Conservation (phyloP, 768 basidiomycete genomes). For the Naganishia vishniacii region DNA sequence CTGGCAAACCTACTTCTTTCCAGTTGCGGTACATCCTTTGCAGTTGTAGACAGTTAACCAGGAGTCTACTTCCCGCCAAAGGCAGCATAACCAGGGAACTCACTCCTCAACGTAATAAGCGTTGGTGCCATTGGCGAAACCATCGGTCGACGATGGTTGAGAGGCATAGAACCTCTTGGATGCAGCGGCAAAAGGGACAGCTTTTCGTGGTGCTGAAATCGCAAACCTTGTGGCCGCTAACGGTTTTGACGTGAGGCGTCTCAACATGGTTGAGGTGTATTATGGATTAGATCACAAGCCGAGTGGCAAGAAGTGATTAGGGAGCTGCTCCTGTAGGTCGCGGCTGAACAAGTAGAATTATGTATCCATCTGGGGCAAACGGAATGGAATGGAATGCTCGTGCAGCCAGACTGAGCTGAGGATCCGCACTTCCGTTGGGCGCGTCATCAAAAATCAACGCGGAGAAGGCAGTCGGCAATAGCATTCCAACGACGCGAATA, state of each 20-base stretch:
- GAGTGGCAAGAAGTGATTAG: neutral
- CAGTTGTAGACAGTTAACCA: constrained; percentile 5
- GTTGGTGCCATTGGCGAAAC: constrained; percentile 89
- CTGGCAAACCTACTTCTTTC: constrained; percentile 37
- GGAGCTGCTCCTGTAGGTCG: neutral
- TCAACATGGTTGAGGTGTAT: constrained; percentile 21
- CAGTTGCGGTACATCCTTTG: constrained; percentile 72
- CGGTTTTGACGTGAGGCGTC: constrained; percentile 9
- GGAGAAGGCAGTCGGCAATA: constrained; percentile 1
- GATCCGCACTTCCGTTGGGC: constrained; percentile 14
- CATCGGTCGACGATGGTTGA: constrained; percentile 39
- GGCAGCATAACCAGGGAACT: constrained; percentile 25
- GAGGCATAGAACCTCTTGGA: constrained; percentile 21
- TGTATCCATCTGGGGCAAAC: too few species aligned
- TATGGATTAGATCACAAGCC: neutral
- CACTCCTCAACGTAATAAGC: constrained; percentile 82
- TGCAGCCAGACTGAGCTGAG: neutral
- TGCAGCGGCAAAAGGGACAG: neutral
- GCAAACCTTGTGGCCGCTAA: constrained; percentile 18
- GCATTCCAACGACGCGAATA: neutral
- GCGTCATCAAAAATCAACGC: constrained; percentile 21
- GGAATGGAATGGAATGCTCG: neutral
- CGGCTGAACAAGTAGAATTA: neutral
- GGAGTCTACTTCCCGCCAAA: neutral
- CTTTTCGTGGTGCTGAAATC: neutral